These are phyloP conservation scores for Pyrrhoderma lamaoense DNA, from an alignment of 1,284 basidiomycete genomes.

Conservation along the genomic window DNA sequence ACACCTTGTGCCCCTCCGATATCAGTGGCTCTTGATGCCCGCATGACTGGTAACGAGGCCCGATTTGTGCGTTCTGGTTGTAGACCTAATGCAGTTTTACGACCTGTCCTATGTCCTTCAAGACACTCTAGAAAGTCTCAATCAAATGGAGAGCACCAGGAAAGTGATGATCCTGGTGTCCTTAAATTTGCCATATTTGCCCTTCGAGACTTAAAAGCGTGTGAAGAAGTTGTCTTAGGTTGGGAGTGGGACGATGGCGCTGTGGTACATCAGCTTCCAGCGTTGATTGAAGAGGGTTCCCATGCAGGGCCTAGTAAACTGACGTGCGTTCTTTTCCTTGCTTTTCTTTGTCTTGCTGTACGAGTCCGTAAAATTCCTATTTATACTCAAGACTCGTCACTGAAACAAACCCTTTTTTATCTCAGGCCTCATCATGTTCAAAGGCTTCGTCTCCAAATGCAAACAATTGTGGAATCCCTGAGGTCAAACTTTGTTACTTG, in stretches of 20 bases:
- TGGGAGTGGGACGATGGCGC: conserved; percentile 98
- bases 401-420: conserved; percentile 13
- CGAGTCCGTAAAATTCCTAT: conserved; percentile 30
- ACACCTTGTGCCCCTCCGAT: conserved; percentile 77
- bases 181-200: conserved; percentile 84
- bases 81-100: conserved; percentile 81
- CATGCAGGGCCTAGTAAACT: conserved; percentile 15
- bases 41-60: conserved; percentile 69
- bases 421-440: conserved; percentile 42
- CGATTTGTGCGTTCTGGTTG: conserved; percentile 83
- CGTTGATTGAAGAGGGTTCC: conserved; percentile 43
- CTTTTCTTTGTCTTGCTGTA: conserved; percentile 28
- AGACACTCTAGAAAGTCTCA: conserved; percentile 12
- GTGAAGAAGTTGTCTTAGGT: conserved; percentile 85
- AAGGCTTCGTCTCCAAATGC: conserved; percentile 57
- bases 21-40: conserved; percentile 75
- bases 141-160: conserved; percentile 1
- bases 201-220: conserved; percentile 62
- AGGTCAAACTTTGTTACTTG: conserved; percentile 72
- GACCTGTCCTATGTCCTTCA: conserved; percentile 59
- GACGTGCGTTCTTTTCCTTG: conserved; percentile 15
- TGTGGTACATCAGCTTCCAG: conserved; percentile 76
- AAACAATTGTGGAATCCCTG: conserved; percentile 65
- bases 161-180: conserved; percentile 32
- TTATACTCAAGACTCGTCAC: conserved; percentile 30